Evolutionary conservation across 2,329 filamentous ascomycete species (phyloP), one percentile per base, ranked within the genome.

Genomic region (Mollisiaceae sp.): DNA sequence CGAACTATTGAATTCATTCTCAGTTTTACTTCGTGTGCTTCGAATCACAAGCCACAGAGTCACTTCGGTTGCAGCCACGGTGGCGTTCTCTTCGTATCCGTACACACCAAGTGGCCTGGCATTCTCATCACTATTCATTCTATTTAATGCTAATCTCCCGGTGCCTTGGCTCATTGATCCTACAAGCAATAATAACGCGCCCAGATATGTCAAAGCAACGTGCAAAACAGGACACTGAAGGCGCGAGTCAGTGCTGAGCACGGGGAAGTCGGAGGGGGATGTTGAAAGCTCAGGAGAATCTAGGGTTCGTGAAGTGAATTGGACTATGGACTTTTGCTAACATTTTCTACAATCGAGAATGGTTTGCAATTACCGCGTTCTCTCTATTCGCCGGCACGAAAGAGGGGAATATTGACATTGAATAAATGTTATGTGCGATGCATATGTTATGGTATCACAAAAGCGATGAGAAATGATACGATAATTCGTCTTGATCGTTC

Each of bases 351-450:
- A 66, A 60, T 32, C 41, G 36, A 55, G 60, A 62, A 56, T 67
- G 65, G 65, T 67, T 67, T 62, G 59, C 65, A 22, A 59, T 62
- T 14, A 62, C 60, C 8, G 64, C 60, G 15, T 67, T 65, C 41
- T 62, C 65, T 12, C 43, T 67, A 5, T 65, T 67, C 32, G 65
- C 65, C 41, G 62, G 65, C 2, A 65, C 62, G 38, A 38, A 52
- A 27, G 35, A 60, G 24, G 63, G 63, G 39, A 65, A 65, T 32
- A 65, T 55, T 59, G 52, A 15, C 14, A 20, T n/a, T 55, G 52
- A 55, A 50, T 50, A n/a, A 50, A 11, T 22, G 18, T 45, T 24
- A 4, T 8, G n/a, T 50, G 11, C 24, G n/a, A 24, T 50, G n/a
- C 18, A 50, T 50, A 22, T 50, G 45, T 11, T 4, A 50, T 50